Evolutionary conservation across 2,329 filamentous ascomycete species (phyloP).

Genomic region (Fusarium lyarnte): DNA sequence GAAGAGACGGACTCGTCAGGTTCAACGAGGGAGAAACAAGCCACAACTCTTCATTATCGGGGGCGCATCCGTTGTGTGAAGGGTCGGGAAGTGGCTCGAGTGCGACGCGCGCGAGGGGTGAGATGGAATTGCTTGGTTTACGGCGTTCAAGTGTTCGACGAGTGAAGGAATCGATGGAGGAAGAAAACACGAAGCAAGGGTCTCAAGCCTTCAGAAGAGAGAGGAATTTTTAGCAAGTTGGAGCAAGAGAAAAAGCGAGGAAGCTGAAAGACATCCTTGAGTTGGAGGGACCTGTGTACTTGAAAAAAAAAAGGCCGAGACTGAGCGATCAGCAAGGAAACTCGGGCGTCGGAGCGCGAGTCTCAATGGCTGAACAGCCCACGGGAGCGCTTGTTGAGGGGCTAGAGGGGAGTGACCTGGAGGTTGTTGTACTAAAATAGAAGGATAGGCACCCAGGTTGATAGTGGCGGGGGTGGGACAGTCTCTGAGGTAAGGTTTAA

Average conservation of each 20-base stretch:
- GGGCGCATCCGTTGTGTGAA: constrained; percentile 34
- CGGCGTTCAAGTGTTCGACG: not conserved
- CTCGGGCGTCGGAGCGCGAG: constrained; percentile 10
- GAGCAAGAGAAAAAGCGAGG: constrained; percentile 3
- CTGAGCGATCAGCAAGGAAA: constrained; percentile 12
- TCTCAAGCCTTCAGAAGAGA: not conserved
- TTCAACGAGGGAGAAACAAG: constrained; percentile 47
- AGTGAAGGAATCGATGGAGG: not conserved
- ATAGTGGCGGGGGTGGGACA: constrained; percentile 46
- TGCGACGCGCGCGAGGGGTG: constrained; percentile 23
- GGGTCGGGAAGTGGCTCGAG: constrained; percentile 27
- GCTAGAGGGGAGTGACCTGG: constrained; percentile 13
- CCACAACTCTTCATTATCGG: constrained; percentile 46
- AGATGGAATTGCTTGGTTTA: not conserved
- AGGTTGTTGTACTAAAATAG: constrained; percentile 31
- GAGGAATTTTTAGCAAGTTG: not conserved
- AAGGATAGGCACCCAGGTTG: constrained; percentile 21
- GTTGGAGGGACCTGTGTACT: constrained; percentile 26
- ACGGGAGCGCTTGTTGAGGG: constrained; percentile 30
- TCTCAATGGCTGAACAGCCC: constrained; percentile 30
- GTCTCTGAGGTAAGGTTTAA: constrained; percentile 17
- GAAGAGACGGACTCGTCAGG: constrained; percentile 39
- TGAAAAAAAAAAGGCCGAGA: constrained; percentile 31
- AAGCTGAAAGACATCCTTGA: constrained; percentile 19
- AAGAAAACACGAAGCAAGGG: not conserved